Percentiles rank a stretch among this genome's conserved stretches.
phyloP scores from a whole-genome alignment of 176 grass and related monocot genomes.

The Oryza australiensis region DNA sequence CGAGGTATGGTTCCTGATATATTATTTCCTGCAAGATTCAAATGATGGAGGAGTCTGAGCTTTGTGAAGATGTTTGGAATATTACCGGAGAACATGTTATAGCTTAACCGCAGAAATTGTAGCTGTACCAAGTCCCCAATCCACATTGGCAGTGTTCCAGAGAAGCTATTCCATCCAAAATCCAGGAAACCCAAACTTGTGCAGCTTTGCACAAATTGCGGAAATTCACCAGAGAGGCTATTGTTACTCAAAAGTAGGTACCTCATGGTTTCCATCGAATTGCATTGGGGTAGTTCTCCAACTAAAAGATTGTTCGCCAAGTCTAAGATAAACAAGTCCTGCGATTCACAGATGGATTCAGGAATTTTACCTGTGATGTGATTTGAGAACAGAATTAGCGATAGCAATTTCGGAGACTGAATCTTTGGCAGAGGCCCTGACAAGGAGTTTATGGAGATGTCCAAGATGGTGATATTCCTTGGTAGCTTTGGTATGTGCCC shows the following conservation, averaged over 20 bases:
- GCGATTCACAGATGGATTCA: conserved; percentile 5
- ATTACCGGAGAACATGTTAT: conserved; percentile 44
- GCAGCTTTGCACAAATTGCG: not conserved
- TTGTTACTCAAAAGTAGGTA: conserved; percentile 33
- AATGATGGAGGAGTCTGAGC: conserved; percentile 18
- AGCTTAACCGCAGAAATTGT: conserved; percentile 2
- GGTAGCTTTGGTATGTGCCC: conserved; percentile 15
- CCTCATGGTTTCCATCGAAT: not conserved
- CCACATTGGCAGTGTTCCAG: conserved; percentile 41
- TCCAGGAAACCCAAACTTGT: conserved; percentile 9
- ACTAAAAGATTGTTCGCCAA: conserved; percentile 23
- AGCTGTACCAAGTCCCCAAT: conserved; percentile 19
- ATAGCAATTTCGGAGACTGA: not conserved
- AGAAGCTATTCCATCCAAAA: conserved; percentile 27
- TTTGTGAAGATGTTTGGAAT: conserved; percentile 10
- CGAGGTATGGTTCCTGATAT: conserved; percentile 40
- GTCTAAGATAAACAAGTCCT: not conserved
- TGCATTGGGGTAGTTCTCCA: not conserved
- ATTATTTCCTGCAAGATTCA: conserved; percentile 38
- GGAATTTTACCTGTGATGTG: conserved; percentile 20
- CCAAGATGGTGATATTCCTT: not conserved
- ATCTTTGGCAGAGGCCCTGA: not conserved
- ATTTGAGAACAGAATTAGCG: conserved; percentile 16
- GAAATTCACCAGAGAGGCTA: conserved; percentile 31
- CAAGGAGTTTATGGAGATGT: conserved; percentile 25